Evolutionary conservation across 345 rosid species (phyloP).

Genomic region (Eucalyptus regnans): DNA sequence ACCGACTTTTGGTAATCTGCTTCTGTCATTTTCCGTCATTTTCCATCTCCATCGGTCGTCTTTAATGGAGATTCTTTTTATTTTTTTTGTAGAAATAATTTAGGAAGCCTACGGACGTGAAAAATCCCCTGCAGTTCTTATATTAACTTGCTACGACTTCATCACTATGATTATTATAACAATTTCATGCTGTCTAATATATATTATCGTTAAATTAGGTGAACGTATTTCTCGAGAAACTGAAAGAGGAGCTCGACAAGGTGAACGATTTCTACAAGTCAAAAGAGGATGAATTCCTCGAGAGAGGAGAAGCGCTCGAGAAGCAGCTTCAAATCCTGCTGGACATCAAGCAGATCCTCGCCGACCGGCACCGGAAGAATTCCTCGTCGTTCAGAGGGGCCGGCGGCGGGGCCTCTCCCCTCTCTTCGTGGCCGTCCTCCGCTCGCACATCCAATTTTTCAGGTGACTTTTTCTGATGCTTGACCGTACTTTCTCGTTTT

Average conservation of each 20-base stretch:
- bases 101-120: too few relatives aligned
- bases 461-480: slow-evolving; percentile 18
- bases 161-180: neutral
- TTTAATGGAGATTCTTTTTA: too few relatives aligned
- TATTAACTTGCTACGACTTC: neutral
- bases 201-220: slow-evolving; percentile 21
- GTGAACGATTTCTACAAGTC: slow-evolving; percentile 71
- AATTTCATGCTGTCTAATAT: neutral
- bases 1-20: too few relatives aligned
- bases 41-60: too few relatives aligned
- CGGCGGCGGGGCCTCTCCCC: neutral
- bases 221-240: slow-evolving; percentile 44
- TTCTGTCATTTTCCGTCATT: too few relatives aligned
- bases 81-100: too few relatives aligned
- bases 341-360: slow-evolving; percentile 56
- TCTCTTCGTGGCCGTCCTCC: slow-evolving; percentile 32
- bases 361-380: slow-evolving; percentile 35
- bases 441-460: slow-evolving; percentile 49
- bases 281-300: slow-evolving; percentile 67
- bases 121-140: neutral
- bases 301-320: slow-evolving; percentile 68
- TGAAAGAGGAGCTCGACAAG: slow-evolving; percentile 71
- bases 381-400: neutral
- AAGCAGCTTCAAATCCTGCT: slow-evolving; percentile 66
- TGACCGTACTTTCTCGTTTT: neutral